phyloP scores from a whole-genome alignment of 176 grass and related monocot species.

The Carex scoparia region DNA sequence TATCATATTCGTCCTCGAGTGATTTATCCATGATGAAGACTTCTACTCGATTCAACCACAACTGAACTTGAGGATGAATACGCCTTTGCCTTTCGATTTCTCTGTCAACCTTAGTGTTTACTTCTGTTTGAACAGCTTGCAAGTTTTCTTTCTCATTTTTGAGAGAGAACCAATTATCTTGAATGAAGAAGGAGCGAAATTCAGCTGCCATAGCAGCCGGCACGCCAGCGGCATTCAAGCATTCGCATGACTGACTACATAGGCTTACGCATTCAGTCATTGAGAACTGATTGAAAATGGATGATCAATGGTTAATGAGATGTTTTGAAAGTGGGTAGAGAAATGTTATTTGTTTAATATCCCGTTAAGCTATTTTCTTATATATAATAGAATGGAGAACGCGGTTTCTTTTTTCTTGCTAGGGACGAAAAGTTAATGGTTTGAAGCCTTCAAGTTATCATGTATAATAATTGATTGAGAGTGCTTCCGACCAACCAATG shows the following conservation, averaged over 20 bases:
- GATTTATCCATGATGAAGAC: slow-evolving; percentile 7
- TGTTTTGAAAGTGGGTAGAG: no score
- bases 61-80: slow-evolving; percentile 36
- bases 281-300: no score
- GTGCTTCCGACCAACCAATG: neutral
- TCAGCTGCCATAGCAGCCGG: neutral
- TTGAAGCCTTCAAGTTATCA: neutral
- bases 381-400: no score
- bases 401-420: no score
- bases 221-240: slow-evolving; percentile 31
- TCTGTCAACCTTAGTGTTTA: neutral
- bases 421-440: neutral
- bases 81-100: slow-evolving; percentile 33
- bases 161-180: slow-evolving; percentile 35
- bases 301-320: no score
- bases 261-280: no score
- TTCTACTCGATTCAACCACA: slow-evolving; percentile 40
- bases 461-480: neutral
- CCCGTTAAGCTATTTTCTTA: no score
- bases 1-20: slow-evolving; percentile 28
- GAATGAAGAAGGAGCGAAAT: slow-evolving; percentile 27
- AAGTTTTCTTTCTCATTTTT: slow-evolving; percentile 14
- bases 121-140: neutral
- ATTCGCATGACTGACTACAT: neutral
- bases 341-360: no score